Conservation (phyloP, 202 grass and related monocot species). For the Schoenoplectus triqueter region DNA sequence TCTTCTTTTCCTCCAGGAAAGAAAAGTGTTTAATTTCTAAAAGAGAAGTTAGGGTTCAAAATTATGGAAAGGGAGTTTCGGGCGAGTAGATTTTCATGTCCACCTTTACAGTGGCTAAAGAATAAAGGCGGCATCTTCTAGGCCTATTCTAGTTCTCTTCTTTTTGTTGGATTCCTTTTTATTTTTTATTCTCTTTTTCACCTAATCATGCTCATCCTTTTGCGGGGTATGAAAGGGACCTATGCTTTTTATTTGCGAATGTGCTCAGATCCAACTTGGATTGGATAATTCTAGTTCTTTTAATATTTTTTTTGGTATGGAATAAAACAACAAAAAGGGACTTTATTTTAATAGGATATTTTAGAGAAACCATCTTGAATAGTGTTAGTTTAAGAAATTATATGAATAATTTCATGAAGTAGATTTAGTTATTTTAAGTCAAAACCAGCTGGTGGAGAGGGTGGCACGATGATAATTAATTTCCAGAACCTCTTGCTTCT, state of each 20-base stretch:
- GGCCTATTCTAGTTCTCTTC: constrained; percentile 57
- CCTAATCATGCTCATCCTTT: constrained; percentile 60
- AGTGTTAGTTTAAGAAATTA: neutral
- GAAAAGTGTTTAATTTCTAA: constrained; percentile 51
- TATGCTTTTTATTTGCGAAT: constrained; percentile 40
- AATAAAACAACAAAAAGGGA: constrained; percentile 23
- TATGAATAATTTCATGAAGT: neutral
- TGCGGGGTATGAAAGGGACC: constrained; percentile 53
- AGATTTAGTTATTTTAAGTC: neutral
- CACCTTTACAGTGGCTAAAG: constrained; percentile 54
- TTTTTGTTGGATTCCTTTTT: constrained; percentile 48
- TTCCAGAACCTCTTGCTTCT: neutral
- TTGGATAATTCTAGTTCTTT: constrained; percentile 30
- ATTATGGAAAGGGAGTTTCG: constrained; percentile 45
- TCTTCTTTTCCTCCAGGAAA: constrained; percentile 54
- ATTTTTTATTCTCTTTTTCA: constrained; percentile 47
- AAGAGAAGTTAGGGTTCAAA: constrained; percentile 33
- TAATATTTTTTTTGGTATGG: neutral
- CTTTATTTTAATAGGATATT: neutral
- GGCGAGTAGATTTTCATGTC: constrained; percentile 55
- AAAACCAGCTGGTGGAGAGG: neutral
- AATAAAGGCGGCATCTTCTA: constrained; percentile 59
- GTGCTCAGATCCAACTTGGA: constrained; percentile 34
- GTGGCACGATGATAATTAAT: neutral
- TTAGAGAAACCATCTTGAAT: constrained; percentile 1